These are phyloP conservation scores for Teratosphaeria viscida DNA, from an alignment of 2,329 filamentous ascomycete species.

Conservation along the genomic window DNA sequence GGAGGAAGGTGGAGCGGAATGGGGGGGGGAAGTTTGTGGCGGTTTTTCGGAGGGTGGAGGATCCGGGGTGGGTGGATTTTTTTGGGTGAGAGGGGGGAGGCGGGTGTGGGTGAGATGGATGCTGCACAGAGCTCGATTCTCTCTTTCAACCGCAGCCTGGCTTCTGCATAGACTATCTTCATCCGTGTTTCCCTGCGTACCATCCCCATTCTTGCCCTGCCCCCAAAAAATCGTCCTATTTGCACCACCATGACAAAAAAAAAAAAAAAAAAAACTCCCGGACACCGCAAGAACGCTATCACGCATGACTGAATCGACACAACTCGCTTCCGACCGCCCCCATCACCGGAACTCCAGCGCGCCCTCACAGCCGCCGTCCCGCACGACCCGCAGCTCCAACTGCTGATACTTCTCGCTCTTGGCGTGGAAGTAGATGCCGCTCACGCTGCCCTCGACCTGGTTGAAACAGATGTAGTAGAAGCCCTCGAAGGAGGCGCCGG, in stretches of 20 bases:
- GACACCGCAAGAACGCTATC: not conserved
- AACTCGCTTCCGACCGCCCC: not conserved
- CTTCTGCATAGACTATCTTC: not conserved
- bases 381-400: conserved; percentile 78
- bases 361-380: conserved; percentile 71
- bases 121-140: too few relatives aligned
- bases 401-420: conserved; percentile 99
- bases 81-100: not conserved
- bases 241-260: not conserved
- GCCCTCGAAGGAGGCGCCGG: conserved; percentile 90
- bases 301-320: not conserved
- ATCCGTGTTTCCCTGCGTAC: too few relatives aligned
- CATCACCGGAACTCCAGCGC: conserved; percentile 78
- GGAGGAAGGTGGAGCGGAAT: conserved; percentile 91
- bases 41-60: conserved; percentile 68
- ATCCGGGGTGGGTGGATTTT: conserved; percentile 56
- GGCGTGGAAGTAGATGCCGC: conserved; percentile 93
- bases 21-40: conserved; percentile 85
- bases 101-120: not conserved
- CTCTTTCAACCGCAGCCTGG: too few relatives aligned
- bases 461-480: conserved; percentile 99
- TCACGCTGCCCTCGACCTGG: conserved; percentile 73
- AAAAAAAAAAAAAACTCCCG: not conserved
- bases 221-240: not conserved
- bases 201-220: not conserved